Conservation (phyloP, 177 flowering plant genomes). For the Telopea speciosissima region DNA sequence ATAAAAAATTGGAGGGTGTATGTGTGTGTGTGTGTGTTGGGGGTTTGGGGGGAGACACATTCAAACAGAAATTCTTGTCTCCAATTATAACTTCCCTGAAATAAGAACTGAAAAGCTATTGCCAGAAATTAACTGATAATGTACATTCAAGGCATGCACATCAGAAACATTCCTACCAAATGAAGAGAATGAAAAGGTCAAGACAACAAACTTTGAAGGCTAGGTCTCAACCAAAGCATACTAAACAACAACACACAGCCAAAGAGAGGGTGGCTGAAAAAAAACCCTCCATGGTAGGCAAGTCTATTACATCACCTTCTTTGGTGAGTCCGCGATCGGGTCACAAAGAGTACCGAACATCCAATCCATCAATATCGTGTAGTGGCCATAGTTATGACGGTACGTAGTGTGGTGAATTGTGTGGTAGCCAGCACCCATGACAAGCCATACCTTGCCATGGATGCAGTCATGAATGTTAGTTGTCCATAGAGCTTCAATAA, state of each 20-base stretch:
- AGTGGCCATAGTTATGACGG: conserved; percentile 91
- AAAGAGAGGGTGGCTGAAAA: too few species aligned
- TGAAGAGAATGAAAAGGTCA: background rate
- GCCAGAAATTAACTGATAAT: too few species aligned
- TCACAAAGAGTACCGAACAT: conserved; percentile 87
- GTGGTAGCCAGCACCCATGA: conserved; percentile 99
- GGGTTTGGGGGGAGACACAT: too few species aligned
- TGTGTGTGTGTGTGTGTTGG: too few species aligned
- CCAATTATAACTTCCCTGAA: too few species aligned
- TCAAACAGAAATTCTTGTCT: too few species aligned
- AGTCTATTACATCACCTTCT: conserved; percentile 25
- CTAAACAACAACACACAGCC: background rate
- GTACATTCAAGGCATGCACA: background rate
- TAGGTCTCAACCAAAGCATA: background rate
- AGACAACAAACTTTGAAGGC: background rate
- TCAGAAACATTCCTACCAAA: background rate
- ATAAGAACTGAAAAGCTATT: too few species aligned
- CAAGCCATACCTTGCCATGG: conserved; percentile 85
- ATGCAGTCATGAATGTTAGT: conserved; percentile 96
- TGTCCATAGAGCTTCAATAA: conserved; percentile 83
- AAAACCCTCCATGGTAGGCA: background rate
- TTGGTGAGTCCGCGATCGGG: conserved; percentile 41
- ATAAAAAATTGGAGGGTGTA: too few species aligned
- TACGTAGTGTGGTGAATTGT: conserved; percentile 96
- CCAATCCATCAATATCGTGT: conserved; percentile 96